Conservation (phyloP, 768 basidiomycete genomes). For the Rhodotorula taiwanensis region DNA sequence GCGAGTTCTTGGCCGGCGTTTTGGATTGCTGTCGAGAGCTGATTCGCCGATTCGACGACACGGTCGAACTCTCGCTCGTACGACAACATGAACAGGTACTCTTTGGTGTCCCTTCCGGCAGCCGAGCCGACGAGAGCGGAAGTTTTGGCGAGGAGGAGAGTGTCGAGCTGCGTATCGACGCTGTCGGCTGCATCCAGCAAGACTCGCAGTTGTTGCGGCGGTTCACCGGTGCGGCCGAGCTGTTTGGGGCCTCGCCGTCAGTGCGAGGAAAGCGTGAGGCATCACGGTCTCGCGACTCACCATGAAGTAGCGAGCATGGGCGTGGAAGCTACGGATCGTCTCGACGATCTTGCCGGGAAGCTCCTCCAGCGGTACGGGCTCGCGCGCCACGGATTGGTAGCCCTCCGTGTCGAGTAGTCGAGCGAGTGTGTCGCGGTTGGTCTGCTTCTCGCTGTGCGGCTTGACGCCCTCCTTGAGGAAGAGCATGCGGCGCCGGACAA, state of each 20-base stretch:
- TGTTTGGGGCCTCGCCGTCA: background rate
- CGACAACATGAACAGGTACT: slow-evolving; percentile 21
- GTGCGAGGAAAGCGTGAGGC: too few species aligned
- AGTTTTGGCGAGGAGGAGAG: background rate
- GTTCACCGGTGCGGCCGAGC: slow-evolving; percentile 17
- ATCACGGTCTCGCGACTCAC: background rate
- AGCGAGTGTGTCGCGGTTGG: background rate
- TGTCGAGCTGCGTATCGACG: background rate
- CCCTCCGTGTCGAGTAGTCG: background rate
- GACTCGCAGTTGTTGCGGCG: background rate
- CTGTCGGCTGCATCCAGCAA: slow-evolving; percentile 12
- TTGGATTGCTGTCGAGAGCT: background rate
- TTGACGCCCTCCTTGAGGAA: background rate
- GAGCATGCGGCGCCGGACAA: background rate
- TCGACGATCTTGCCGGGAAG: slow-evolving; percentile 11
- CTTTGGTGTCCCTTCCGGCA: slow-evolving; percentile 2
- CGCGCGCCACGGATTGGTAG: background rate
- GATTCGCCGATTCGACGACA: slow-evolving; percentile 19
- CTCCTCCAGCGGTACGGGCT: background rate
- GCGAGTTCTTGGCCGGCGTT: background rate
- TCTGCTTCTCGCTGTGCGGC: background rate
- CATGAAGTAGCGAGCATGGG: slow-evolving; percentile 23
- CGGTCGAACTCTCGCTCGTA: slow-evolving; percentile 13
- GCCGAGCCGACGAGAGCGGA: background rate
- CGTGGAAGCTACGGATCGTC: slow-evolving; percentile 12